These are phyloP conservation scores for Colletotrichum paranaense DNA, from an alignment of 2,329 filamentous ascomycete genomes.

Conservation along the genomic window DNA sequence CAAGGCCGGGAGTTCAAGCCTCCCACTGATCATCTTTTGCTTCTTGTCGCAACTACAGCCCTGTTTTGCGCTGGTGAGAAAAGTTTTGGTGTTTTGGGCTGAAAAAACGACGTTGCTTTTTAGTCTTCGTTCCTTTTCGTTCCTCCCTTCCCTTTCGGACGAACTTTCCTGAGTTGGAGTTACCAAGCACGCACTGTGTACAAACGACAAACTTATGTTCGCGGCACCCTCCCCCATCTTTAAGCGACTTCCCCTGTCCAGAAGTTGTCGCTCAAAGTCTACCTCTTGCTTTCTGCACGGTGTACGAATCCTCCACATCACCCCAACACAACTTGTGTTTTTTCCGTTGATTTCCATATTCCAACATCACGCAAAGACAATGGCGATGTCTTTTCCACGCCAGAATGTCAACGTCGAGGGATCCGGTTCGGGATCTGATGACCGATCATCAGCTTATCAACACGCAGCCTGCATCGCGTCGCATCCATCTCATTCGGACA, in stretches of 20 bases:
- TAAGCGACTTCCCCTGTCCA: too few relatives aligned
- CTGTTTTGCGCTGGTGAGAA: too few relatives aligned
- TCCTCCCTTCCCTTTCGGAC: too few relatives aligned
- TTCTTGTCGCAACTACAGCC: not conserved
- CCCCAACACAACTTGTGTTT: not conserved
- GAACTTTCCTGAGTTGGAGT: too few relatives aligned
- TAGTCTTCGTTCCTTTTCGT: too few relatives aligned
- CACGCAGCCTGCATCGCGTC: not conserved
- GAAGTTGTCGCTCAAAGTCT: too few relatives aligned
- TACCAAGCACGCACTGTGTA: too few relatives aligned
- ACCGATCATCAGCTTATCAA: not conserved
- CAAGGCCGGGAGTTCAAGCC: slow-evolving; percentile 36
- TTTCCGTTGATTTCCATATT: not conserved
- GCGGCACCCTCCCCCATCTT: too few relatives aligned
- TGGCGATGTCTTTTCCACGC: not conserved
- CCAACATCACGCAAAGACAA: not conserved
- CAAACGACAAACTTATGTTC: too few relatives aligned
- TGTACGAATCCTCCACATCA: not conserved
- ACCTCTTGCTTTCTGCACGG: too few relatives aligned
- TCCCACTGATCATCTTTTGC: slow-evolving; percentile 31
- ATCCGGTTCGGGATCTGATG: not conserved
- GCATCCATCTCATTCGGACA: not conserved
- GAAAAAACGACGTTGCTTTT: too few relatives aligned
- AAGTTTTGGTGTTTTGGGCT: not conserved
- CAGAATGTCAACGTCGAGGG: not conserved